Evolutionary conservation across 2,329 filamentous ascomycete species (phyloP), one percentile per base, ranked within the genome.

Genomic region (Daldinia eschscholtzii): DNA sequence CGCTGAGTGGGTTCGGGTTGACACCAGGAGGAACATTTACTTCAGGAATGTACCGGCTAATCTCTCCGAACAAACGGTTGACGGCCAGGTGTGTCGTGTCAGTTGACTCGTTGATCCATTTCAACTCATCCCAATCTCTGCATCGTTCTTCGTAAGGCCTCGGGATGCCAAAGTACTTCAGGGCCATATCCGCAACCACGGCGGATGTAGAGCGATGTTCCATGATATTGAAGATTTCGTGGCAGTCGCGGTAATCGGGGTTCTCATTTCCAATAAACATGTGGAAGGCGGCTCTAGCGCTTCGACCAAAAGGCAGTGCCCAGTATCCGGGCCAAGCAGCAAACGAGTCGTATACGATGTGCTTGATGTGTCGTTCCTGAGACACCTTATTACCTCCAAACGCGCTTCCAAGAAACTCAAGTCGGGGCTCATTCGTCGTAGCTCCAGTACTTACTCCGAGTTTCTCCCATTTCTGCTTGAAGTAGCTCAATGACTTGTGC

Each of bases 331-430:
- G 72, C 73, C 73, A 78, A 20, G 71, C 65, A 7, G 56, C 26
- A 13, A 76, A 74, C 0, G 75, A 75, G n/a, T 78, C 75, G 33
- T 71, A 53, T 18, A 77, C 61, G n/a, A 79, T 70, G 44, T 73
- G 69, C 42, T 70, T 71, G 12, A 79, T 71, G n/a, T 79, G 76
- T 23, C 55, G 61, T 1, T 74, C 33, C 26, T 79, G 76, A 9
- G 76, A 78, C 1, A n/a, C 10, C 12, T 28, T 61, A n/a, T 58
- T 75, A 7, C 73, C 77, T 13, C 77, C 77, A 65, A 78, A 79
- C 2, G 75, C 74, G 30, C 57, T 70, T 52, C 76, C 76, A 1
- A 77, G 61, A 56, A 76, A 77, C 2, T 18, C 39, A 4, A 76
- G 61, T 4, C 44, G 50, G 1, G 56, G 15, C 41, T 62, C 33